These are phyloP conservation scores for Thalia dealbata DNA, from an alignment of 176 grass and related monocot genomes.

Conservation along the genomic window DNA sequence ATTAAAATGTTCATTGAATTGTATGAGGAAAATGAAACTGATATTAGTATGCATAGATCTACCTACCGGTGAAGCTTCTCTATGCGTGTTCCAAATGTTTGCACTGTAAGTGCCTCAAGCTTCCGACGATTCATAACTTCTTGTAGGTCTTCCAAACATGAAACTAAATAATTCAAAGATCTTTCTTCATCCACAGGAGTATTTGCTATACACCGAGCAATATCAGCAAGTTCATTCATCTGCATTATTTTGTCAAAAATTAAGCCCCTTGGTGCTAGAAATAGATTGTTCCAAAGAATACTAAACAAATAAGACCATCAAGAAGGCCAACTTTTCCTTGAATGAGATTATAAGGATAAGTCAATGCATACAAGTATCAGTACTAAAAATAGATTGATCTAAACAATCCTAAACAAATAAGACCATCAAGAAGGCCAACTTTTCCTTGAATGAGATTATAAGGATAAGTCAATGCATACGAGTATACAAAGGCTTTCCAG, in stretches of 20 bases:
- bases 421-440: not conserved
- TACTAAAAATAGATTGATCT: not conserved
- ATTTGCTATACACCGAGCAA: slow-evolving; percentile 89
- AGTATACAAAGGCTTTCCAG: not conserved
- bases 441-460: not conserved
- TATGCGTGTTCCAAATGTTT: slow-evolving; percentile 96
- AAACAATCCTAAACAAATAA: not conserved
- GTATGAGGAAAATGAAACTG: not conserved
- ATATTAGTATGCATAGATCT: slow-evolving; percentile 1
- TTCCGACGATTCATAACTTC: slow-evolving; percentile 88
- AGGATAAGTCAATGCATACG: not conserved
- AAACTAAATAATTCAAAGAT: slow-evolving; percentile 73
- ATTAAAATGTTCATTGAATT: not conserved
- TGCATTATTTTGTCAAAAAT: slow-evolving; percentile 30
- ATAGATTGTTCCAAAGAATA: not conserved
- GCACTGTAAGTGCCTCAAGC: slow-evolving; percentile 84
- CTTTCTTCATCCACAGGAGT: slow-evolving; percentile 84
- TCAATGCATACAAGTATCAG: not conserved
- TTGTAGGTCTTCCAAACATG: slow-evolving; percentile 96
- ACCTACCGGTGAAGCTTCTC: slow-evolving; percentile 94
- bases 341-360: not conserved
- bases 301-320: not conserved
- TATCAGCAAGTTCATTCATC: slow-evolving; percentile 97
- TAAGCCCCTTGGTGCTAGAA: not conserved
- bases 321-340: not conserved